Percentiles rank a stretch among this genome's conserved stretches.
These are phyloP conservation scores for Didymella arachidicola DNA, from an alignment of 2,329 filamentous ascomycete species.

Conservation along the genomic window DNA sequence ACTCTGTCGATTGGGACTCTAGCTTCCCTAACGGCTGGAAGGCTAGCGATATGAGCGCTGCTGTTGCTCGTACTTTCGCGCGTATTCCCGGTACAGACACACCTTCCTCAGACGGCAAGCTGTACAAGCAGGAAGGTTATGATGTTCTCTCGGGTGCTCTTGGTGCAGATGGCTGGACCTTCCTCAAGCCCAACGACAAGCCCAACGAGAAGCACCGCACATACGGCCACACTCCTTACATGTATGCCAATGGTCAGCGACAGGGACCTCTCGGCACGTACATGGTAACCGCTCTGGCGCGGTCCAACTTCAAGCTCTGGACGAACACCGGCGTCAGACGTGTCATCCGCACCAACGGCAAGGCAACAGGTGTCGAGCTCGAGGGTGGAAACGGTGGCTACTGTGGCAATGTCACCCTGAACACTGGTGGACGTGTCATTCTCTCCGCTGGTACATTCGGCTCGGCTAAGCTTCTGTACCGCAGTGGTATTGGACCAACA, in stretches of 20 bases:
- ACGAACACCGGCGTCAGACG: constrained; percentile 72
- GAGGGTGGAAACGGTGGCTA: constrained; percentile 68
- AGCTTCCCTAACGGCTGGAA: constrained; percentile 79
- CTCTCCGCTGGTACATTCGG: constrained; percentile 73
- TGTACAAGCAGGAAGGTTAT: constrained; percentile 73
- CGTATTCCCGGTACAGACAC: constrained; percentile 74
- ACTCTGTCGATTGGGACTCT: constrained; percentile 71
- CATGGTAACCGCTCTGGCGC: constrained; percentile 66
- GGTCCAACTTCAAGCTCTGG: constrained; percentile 72
- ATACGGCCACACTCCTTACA: constrained; percentile 70
- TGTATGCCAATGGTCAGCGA: constrained; percentile 71
- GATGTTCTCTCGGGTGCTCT: constrained; percentile 68
- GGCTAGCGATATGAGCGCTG: constrained; percentile 65
- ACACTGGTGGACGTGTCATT: constrained; percentile 69
- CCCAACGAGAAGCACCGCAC: constrained; percentile 71
- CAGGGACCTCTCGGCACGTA: constrained; percentile 76
- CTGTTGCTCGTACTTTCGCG: constrained; percentile 69
- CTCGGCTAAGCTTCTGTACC: constrained; percentile 72
- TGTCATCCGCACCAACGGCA: constrained; percentile 68
- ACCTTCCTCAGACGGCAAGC: constrained; percentile 71
- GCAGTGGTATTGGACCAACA: constrained; percentile 72
- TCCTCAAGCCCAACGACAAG: constrained; percentile 66
- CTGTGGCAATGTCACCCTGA: constrained; percentile 67
- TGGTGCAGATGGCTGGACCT: constrained; percentile 66
- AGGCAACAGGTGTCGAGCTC: constrained; percentile 73